These are phyloP conservation scores for Colletotrichum somersetense DNA, from an alignment of 2,329 filamentous ascomycete species.

Conservation along the genomic window DNA sequence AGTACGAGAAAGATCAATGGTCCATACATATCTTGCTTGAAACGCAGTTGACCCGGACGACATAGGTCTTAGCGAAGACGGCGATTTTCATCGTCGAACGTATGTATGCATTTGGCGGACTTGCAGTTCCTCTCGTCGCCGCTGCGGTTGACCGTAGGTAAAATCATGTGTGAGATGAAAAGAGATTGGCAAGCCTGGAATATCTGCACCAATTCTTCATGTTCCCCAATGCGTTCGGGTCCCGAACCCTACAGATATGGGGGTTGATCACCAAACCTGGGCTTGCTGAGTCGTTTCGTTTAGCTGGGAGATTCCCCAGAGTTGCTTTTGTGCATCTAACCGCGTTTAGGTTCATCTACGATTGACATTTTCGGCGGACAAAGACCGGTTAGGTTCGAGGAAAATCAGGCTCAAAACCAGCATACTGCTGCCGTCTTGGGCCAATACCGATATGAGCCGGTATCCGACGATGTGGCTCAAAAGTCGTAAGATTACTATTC, in stretches of 20 bases:
- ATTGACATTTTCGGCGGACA: neutral
- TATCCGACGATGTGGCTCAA: neutral
- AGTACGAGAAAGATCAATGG: neutral
- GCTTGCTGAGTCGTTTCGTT: neutral
- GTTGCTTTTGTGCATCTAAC: neutral
- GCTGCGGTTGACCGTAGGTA: neutral
- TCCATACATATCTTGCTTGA: constrained; percentile 1
- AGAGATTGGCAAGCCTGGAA: too few species aligned
- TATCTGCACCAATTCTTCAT: neutral
- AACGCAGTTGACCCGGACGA: neutral
- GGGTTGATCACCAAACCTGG: too few species aligned
- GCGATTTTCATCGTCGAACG: neutral
- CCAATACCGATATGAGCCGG: neutral
- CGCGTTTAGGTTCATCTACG: neutral
- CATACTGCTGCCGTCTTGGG: neutral
- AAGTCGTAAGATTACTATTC: neutral
- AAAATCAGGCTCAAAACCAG: neutral
- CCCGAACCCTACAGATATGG: neutral
- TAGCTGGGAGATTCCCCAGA: neutral
- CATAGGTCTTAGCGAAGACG: neutral
- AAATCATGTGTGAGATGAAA: too few species aligned
- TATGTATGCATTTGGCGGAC: neutral
- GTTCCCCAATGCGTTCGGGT: neutral
- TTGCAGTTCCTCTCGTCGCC: neutral
- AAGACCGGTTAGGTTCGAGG: too few species aligned